Evolutionary conservation across 2,329 filamentous ascomycete species (phyloP), one percentile per base, ranked within the genome.

Genomic region (Annulohypoxylon truncatum): DNA sequence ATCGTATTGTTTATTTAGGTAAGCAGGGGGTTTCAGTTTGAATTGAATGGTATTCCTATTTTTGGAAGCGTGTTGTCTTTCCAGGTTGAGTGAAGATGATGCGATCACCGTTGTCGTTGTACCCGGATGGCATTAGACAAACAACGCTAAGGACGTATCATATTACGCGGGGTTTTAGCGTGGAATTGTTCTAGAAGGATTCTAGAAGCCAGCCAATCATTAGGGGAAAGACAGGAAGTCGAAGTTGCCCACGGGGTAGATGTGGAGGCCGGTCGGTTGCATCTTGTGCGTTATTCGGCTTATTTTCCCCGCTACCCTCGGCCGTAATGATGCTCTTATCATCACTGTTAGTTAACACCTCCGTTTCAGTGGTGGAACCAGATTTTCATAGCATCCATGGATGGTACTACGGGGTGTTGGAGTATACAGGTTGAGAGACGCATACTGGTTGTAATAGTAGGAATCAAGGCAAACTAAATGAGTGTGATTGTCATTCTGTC

Each of bases 1-100:
- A 73, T 75, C 40, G 15, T 38, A 35, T 46, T 26, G 33, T 44
- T 12, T 33, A 68, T 69, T 26, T 33, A 67, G 52, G 69, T 28
- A 8, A 8, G 2, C 0, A 1, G n/a, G 3, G 15, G 7, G 15
- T 40, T 18, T 9, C n/a, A n/a, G 15, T 18, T 40, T 18, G n/a
- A 3, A 12, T 35, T 18, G 26, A 7, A 28, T 70, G 71, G 28
- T 42, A 51, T 38, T 66, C 46, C 58, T 31, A 28, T 13, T 56
- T 56, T 13, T 15, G 31, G n/a, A 26, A 60, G 33, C 44, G 55
- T 28, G 2, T 18, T 18, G 3, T 3, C 20, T 15, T 47, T n/a
- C 10, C 15, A 47, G 28, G 31, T 54, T 40, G 13, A 3, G 13
- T 35, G 33, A n/a, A 35, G 10, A 4, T 35, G 33, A n/a, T n/a